Conservation (phyloP, 192 early-diverging fungal genomes). For the Phycomyces blakesleeanus region DNA sequence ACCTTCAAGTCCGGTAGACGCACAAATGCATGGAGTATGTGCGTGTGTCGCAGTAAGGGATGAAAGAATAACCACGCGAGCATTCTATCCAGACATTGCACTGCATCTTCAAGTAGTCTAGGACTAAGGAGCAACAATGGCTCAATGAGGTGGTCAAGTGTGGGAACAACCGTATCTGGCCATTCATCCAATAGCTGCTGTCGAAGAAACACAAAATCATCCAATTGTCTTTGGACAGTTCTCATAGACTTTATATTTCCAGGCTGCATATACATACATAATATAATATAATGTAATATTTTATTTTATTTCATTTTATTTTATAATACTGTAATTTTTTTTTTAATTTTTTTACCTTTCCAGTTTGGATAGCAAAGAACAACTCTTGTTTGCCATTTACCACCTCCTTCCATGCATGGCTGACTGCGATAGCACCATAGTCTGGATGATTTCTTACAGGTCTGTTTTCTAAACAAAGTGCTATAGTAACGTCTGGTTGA, state of each 20-base stretch:
- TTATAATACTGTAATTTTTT: too few relatives aligned
- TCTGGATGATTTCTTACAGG: not conserved
- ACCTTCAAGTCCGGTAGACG: too few relatives aligned
- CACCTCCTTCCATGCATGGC: constrained; percentile 32
- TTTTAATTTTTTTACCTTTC: constrained; percentile 8
- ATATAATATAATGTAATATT: too few relatives aligned
- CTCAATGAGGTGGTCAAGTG: constrained; percentile 35
- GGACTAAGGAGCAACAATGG: constrained; percentile 18
- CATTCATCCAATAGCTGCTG: constrained; percentile 37
- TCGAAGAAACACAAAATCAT: constrained; percentile 44
- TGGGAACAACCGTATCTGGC: constrained; percentile 43
- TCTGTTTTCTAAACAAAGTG: not conserved
- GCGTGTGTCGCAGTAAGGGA: constrained; percentile 28
- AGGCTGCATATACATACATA: too few relatives aligned
- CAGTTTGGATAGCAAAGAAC: constrained; percentile 39
- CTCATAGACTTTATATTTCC: constrained; percentile 26
- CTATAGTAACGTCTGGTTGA: not conserved
- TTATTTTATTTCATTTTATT: too few relatives aligned
- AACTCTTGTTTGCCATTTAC: constrained; percentile 28
- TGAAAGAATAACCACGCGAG: constrained; percentile 40
- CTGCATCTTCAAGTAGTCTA: constrained; percentile 18
- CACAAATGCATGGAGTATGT: too few relatives aligned
- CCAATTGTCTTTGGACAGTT: constrained; percentile 39
- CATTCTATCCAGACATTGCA: constrained; percentile 36
- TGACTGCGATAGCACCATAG: constrained; percentile 20